phyloP scores from a whole-genome alignment of 2,329 filamentous ascomycete species.

The Phymatotrichopsis omnivora region DNA sequence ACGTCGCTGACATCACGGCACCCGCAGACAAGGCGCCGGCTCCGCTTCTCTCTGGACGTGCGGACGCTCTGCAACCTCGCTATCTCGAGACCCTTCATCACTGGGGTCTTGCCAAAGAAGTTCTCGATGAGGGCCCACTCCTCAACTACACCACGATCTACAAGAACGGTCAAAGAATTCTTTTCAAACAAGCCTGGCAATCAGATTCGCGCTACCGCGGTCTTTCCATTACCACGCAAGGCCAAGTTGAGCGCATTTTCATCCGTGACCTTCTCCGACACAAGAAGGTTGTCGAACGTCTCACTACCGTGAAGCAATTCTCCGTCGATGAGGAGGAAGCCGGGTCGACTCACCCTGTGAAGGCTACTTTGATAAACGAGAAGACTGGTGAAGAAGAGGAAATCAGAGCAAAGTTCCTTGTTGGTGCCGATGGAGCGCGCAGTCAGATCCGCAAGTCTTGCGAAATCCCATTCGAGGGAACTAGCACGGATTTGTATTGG shows the following conservation, averaged over 20 bases:
- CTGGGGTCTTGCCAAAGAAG: slow-evolving; percentile 30
- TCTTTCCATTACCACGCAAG: slow-evolving; percentile 35
- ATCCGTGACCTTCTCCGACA: slow-evolving; percentile 35
- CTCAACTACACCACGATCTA: slow-evolving; percentile 33
- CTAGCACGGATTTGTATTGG: slow-evolving; percentile 35
- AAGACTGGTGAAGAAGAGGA: slow-evolving; percentile 28
- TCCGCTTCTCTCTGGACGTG: slow-evolving; percentile 32
- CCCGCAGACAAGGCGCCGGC: slow-evolving; percentile 33
- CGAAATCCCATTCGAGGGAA: slow-evolving; percentile 33
- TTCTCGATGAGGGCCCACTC: slow-evolving; percentile 34
- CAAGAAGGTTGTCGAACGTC: slow-evolving; percentile 33
- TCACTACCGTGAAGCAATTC: slow-evolving; percentile 28
- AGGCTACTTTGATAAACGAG: slow-evolving; percentile 27
- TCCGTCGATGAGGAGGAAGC: slow-evolving; percentile 8
- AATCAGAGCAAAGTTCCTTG: slow-evolving; percentile 33
- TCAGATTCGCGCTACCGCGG: slow-evolving; percentile 36
- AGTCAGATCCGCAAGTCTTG: slow-evolving; percentile 33
- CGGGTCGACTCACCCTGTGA: slow-evolving; percentile 29
- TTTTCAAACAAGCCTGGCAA: slow-evolving; percentile 31
- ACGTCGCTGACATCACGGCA: neutral
- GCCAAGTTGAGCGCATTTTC: slow-evolving; percentile 36
- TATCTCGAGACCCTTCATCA: slow-evolving; percentile 10
- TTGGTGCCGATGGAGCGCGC: slow-evolving; percentile 33
- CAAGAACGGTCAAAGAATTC: slow-evolving; percentile 32
- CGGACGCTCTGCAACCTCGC: slow-evolving; percentile 30